Conservation (phyloP, 257 asterid genomes). For the Solanum pimpinellifolium region DNA sequence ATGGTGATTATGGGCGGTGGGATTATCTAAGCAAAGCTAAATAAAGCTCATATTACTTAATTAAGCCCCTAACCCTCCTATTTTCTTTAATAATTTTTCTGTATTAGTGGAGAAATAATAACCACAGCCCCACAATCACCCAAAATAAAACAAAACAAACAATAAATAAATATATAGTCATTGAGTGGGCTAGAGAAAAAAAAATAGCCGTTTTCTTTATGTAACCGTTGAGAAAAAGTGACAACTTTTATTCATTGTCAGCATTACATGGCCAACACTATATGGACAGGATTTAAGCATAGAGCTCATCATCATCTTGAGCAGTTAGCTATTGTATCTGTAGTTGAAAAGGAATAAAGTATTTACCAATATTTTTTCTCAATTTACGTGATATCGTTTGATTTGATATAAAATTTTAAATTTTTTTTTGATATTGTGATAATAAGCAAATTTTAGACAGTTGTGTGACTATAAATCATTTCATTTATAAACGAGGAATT, state of each 20-base stretch:
- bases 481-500: no score
- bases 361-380: rapidly evolving
- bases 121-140: neutral
- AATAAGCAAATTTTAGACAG: rapidly evolving
- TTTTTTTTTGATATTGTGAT: neutral
- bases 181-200: neutral
- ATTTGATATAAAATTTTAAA: no score
- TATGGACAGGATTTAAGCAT: neutral
- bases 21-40: neutral
- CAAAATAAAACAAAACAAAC: neutral
- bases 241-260: neutral
- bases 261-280: neutral
- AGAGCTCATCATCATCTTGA: neutral
- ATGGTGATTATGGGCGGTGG: neutral
- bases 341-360: neutral
- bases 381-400: rapidly evolving
- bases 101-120: neutral
- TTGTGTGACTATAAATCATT: no score
- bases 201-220: neutral
- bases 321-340: neutral
- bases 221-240: neutral
- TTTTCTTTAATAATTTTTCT: neutral
- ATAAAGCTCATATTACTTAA: neutral
- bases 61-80: neutral
- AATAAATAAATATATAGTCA: neutral